Percentiles rank a stretch among this genome's conserved stretches.
Conservation (phyloP, 306 rosid species). For the Trichosanthes cucumerina region DNA sequence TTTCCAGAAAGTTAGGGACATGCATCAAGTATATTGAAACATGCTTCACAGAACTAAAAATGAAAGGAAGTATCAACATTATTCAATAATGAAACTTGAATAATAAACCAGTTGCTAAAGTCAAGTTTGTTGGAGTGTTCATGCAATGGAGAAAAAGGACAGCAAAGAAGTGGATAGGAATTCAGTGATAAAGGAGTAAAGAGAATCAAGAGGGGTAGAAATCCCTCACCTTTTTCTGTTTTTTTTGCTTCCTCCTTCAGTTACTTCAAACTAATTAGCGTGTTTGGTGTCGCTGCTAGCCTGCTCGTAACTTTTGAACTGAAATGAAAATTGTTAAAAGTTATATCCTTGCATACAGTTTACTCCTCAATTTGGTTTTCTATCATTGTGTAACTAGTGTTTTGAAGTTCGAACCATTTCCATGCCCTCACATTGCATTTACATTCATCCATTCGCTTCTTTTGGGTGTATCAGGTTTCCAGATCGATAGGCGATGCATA, state of each 20-base stretch:
- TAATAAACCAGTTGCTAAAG: background rate
- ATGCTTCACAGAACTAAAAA: background rate
- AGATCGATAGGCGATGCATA: slow-evolving; percentile 92
- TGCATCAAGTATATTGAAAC: background rate
- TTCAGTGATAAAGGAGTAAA: background rate
- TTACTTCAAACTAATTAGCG: background rate
- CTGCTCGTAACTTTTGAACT: background rate
- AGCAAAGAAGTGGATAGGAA: background rate
- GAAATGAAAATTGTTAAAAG: background rate
- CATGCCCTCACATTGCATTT: background rate
- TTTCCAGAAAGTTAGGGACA: background rate
- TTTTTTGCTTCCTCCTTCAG: background rate
- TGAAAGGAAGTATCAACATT: background rate
- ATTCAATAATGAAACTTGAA: background rate
- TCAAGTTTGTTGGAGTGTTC: background rate
- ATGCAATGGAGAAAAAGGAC: background rate
- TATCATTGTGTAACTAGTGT: background rate
- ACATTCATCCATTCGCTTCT: background rate
- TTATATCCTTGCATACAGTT: background rate
- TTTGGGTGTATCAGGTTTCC: slow-evolving; percentile 48
- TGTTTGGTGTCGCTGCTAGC: too few species aligned
- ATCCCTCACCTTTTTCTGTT: background rate
- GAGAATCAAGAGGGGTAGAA: background rate
- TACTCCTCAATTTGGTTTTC: background rate
- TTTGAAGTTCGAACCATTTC: background rate